Conservation (phyloP, 805 yeast species). For the Schwanniomyces pseudopolymorphus region DNA sequence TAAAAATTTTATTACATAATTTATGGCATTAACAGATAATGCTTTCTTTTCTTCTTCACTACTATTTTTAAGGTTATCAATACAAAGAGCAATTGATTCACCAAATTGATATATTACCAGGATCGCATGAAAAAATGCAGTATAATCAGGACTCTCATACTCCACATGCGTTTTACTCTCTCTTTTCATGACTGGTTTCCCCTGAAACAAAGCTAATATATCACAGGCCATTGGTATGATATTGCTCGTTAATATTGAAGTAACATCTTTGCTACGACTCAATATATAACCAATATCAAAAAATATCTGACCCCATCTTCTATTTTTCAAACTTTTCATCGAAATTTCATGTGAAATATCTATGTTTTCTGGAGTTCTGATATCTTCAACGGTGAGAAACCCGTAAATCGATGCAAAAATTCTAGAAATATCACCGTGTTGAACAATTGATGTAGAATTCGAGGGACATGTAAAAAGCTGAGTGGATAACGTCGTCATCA, state of each 20-base stretch:
- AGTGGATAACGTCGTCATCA: slow-evolving; percentile 70
- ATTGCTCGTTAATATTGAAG: slow-evolving; percentile 42
- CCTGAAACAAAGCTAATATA: slow-evolving; percentile 68
- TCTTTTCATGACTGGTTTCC: slow-evolving; percentile 70
- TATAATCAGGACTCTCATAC: slow-evolving; percentile 84
- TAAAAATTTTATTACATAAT: slow-evolving; percentile 28
- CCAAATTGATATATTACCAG: slow-evolving; percentile 66
- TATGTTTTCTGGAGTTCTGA: slow-evolving; percentile 44
- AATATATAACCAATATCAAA: slow-evolving; percentile 78
- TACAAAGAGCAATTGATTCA: slow-evolving; percentile 51
- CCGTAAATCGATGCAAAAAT: slow-evolving; percentile 64
- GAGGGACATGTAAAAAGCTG: slow-evolving; percentile 91
- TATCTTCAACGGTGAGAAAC: slow-evolving; percentile 55
- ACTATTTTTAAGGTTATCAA: slow-evolving; percentile 24
- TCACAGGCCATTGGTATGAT: slow-evolving; percentile 64
- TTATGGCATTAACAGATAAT: slow-evolving; percentile 26
- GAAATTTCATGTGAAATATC: slow-evolving; percentile 36
- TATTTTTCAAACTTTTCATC: slow-evolving; percentile 55
- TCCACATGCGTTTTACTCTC: slow-evolving; percentile 84
- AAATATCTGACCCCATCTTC: slow-evolving; percentile 77
- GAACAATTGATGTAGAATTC: slow-evolving; percentile 60
- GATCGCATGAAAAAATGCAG: slow-evolving; percentile 64
- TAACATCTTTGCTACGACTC: slow-evolving; percentile 61
- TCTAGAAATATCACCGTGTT: slow-evolving; percentile 63
- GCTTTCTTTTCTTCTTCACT: slow-evolving; percentile 9